A percentile compares a stretch with the other conserved stretches of the same genome.
Evolutionary conservation across 2,329 filamentous ascomycete species (phyloP).

Genomic region (Neofusicoccum sp.): DNA sequence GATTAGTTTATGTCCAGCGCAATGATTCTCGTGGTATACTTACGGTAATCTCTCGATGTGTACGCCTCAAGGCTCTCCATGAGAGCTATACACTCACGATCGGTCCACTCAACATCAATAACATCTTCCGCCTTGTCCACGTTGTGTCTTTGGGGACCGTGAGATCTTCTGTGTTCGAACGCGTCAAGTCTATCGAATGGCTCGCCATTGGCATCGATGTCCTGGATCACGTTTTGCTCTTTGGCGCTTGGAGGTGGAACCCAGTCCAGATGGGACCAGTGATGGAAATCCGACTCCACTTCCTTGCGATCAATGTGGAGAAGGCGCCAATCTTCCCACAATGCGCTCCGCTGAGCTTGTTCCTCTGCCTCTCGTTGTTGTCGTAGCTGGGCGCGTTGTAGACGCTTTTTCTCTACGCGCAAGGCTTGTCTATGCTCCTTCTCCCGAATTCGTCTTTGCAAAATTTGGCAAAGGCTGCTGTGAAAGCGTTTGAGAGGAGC

Average conservation of each 20-base stretch:
- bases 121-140: conserved; percentile 24
- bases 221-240: not conserved
- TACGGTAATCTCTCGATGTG: conserved; percentile 23
- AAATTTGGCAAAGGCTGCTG: not conserved
- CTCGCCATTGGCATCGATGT: conserved; percentile 40
- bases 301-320: conserved; percentile 5
- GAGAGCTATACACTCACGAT: conserved; percentile 33
- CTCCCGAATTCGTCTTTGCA: not conserved
- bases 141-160: conserved; percentile 26
- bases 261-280: not conserved
- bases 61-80: conserved; percentile 29
- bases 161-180: conserved; percentile 25
- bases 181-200: conserved; percentile 39
- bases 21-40: conserved; percentile 15
- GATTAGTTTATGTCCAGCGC: no score
- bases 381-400: not conserved
- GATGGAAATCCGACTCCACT: not conserved
- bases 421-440: not conserved
- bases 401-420: not conserved
- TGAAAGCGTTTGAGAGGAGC: conserved; percentile 24
- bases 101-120: conserved; percentile 29
- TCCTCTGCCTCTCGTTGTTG: not conserved
- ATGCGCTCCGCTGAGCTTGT: not conserved
- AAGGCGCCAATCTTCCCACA: not conserved
- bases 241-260: not conserved